Conservation (phyloP, 1,284 basidiomycete species). For the Austroboletus niveus region DNA sequence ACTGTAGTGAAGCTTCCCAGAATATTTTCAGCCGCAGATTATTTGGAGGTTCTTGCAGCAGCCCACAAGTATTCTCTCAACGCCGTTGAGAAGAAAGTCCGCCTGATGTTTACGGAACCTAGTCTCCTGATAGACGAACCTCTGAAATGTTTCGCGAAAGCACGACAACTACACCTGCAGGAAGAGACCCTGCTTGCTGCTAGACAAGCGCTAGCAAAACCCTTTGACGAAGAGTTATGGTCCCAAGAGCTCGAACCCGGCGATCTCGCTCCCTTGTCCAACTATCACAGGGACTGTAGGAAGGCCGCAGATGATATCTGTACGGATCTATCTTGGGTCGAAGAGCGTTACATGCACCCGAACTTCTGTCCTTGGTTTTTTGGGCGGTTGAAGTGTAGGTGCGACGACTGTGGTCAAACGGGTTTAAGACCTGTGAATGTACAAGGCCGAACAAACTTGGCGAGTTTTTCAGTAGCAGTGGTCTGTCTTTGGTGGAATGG, state of each 20-base stretch:
- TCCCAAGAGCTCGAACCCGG: constrained; percentile 16
- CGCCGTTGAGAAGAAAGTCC: constrained; percentile 15
- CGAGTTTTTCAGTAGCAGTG: no score
- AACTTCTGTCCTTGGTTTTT: neutral
- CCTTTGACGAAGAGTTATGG: constrained; percentile 4
- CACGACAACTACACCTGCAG: constrained; percentile 4
- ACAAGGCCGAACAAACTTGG: no score
- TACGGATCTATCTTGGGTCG: constrained; percentile 17
- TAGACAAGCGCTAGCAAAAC: constrained; percentile 16
- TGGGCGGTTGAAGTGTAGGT: no score
- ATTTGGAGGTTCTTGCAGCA: constrained; percentile 13
- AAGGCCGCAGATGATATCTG: constrained; percentile 8
- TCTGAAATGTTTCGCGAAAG: constrained; percentile 19
- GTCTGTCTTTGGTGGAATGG: constrained; percentile 7
- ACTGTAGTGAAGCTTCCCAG: constrained; percentile 22
- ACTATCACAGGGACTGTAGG: constrained; percentile 16
- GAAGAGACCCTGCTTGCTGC: constrained; percentile 19
- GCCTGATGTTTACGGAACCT: constrained; percentile 10
- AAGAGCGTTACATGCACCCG: constrained; percentile 9
- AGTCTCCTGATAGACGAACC: constrained; percentile 16
- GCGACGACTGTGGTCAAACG: no score
- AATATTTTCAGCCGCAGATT: constrained; percentile 5
- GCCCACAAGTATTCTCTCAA: constrained; percentile 17
- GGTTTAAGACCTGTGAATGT: no score
- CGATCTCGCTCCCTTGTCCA: constrained; percentile 19